These are phyloP conservation scores for Porodaedalea pini DNA, from an alignment of 1,284 basidiomycete genomes.

Conservation along the genomic window DNA sequence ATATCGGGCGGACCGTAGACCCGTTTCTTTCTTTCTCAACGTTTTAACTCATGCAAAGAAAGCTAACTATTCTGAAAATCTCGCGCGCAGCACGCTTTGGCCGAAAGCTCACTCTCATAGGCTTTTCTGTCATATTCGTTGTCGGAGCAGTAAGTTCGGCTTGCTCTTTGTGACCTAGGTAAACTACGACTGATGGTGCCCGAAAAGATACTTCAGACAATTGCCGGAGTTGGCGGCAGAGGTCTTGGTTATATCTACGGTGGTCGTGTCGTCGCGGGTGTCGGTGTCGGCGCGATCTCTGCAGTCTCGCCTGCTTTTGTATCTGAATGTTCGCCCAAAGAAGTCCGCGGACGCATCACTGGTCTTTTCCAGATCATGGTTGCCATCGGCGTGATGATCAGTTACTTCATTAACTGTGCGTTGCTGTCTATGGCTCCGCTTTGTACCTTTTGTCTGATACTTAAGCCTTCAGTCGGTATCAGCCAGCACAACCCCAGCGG, in stretches of 20 bases:
- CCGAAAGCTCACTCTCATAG: constrained; percentile 52
- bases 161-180: constrained; percentile 16
- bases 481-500: constrained; percentile 48
- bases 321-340: constrained; percentile 75
- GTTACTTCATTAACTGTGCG: constrained; percentile 74
- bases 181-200: constrained; percentile 3
- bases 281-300: constrained; percentile 68
- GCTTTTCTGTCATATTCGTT: constrained; percentile 58
- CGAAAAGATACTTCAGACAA: constrained; percentile 48
- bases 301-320: constrained; percentile 73
- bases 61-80: neutral
- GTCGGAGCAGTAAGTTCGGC: constrained; percentile 57
- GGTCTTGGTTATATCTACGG: constrained; percentile 66
- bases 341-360: constrained; percentile 68
- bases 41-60: neutral
- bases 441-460: neutral
- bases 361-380: constrained; percentile 78
- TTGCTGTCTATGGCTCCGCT: constrained; percentile 10
- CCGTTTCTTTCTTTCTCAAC: neutral
- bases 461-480: constrained; percentile 48
- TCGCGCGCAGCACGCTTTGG: constrained; percentile 46
- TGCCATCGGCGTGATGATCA: constrained; percentile 70
- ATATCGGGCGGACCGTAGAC: neutral
- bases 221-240: constrained; percentile 47
- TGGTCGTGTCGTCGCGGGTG: constrained; percentile 66